Conservation (phyloP, 2,329 filamentous ascomycete genomes). For the Paramyrothecium roridum region DNA sequence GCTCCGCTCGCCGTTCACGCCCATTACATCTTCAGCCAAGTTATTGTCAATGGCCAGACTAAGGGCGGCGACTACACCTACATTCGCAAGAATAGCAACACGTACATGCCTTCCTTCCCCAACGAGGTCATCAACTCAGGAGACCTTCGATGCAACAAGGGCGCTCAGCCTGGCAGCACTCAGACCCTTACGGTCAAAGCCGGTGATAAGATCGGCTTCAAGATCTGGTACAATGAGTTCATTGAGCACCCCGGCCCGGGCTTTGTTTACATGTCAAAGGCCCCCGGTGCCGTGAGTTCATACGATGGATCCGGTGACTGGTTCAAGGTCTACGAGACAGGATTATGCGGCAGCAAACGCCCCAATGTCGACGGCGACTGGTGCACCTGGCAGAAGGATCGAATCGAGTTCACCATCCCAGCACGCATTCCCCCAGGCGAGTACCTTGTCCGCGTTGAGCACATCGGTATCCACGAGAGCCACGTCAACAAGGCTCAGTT, state of each 20-base stretch:
- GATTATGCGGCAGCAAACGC: conserved; percentile 16
- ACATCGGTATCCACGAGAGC: conserved; percentile 40
- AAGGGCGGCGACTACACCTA: conserved; percentile 14
- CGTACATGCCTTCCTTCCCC: conserved; percentile 13
- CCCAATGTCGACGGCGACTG: conserved; percentile 4
- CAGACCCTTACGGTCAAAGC: conserved; percentile 8
- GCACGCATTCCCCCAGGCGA: not conserved
- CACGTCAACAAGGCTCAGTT: conserved; percentile 23
- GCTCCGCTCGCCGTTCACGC: conserved; percentile 4
- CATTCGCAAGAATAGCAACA: conserved; percentile 11
- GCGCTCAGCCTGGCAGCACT: not conserved
- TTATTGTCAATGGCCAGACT: conserved; percentile 13
- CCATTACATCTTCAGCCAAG: conserved; percentile 19
- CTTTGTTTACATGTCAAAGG: conserved; percentile 13
- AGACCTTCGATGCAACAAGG: conserved; percentile 10
- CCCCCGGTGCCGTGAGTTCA: conserved; percentile 9
- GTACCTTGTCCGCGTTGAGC: conserved; percentile 10
- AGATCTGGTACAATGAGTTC: conserved; percentile 8
- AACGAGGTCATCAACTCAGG: conserved; percentile 6
- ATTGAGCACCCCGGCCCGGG: conserved; percentile 14
- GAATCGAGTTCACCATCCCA: conserved; percentile 24
- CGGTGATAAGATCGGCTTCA: conserved; percentile 10
- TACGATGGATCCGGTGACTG: conserved; percentile 23
- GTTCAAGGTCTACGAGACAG: conserved; percentile 25
- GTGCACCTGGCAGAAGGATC: conserved; percentile 14